Base-by-base conservation (phyloP, 2,329 filamentous ascomycete genomes). In the Setomelanomma holmii region DNA sequence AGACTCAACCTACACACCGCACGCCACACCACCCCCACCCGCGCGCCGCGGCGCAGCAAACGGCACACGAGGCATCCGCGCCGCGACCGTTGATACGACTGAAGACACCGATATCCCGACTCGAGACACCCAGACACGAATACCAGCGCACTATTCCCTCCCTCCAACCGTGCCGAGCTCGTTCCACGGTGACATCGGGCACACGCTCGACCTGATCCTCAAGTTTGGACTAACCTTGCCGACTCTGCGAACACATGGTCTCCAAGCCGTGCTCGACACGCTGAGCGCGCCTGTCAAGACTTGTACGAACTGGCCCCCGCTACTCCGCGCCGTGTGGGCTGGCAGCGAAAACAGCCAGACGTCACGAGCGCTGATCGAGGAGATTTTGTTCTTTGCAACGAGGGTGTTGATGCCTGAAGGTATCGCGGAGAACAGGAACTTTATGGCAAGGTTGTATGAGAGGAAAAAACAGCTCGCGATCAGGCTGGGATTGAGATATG, bases 401-500 rank as follows among this genome's bases (percentile, higher is more conserved):
- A 56, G 69, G 1, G 64, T 54, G 1, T 48, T 72, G 6, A 16
- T 72, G 0, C 69, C 69, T 0, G 61, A 70, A 42, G 64, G 67
- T 20, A 66, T 72, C 1, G 48, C 52, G 0, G 56, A 68, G 30
- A 71, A 68, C 21, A 42, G 69, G n/a, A 36, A 4, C 0, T 17
- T 56, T 0, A 61, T 71, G 53, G 50, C n/a, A 0, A 12, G 53
- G 1, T 23, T 69, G 38, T 70, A 70, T n/a, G 45, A 56, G 4
- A 27, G 24, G 1, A 61, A 52, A 51, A 64, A 64, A n/a, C 55
- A 61, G 1, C 47, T 61, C 0, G 58, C 60, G 0, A 60, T 63
- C 3, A 38, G 60, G 4, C 4, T 69, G 5, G 34, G 60, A 16
- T 50, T 71, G 45, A 45, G 69, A 8, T 72, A 72, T 19, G 67